Evolutionary conservation across 768 basidiomycete genomes (phyloP).

Genomic region (Suillus hirtellus): DNA sequence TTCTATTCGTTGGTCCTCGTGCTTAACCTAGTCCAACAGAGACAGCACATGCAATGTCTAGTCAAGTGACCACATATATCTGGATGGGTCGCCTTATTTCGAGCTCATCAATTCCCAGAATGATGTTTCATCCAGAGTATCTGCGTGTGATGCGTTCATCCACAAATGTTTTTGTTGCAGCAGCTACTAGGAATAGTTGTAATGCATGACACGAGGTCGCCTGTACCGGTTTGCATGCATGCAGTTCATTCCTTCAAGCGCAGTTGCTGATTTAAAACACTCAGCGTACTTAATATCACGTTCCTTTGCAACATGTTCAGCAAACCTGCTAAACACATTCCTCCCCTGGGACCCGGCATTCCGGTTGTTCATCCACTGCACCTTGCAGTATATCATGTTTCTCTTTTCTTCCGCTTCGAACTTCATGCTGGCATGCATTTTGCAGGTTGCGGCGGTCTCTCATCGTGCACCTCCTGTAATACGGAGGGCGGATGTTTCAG

Average conservation of each 20-base stretch:
- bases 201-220: not conserved
- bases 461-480: not conserved
- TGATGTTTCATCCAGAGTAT: not conserved
- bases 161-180: not conserved
- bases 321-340: not conserved
- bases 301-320: not conserved
- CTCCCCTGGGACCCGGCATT: not conserved
- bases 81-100: not conserved
- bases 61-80: not conserved
- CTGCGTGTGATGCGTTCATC: not conserved
- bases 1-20: not conserved
- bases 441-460: conserved; percentile 12
- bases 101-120: not conserved
- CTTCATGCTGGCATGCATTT: not conserved
- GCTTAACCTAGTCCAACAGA: not conserved
- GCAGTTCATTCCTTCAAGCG: not conserved
- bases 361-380: not conserved
- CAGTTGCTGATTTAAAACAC: not conserved
- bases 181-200: not conserved
- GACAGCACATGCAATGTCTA: not conserved
- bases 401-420: not conserved
- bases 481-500: conserved; percentile 10
- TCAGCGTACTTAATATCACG: not conserved
- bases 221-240: not conserved
- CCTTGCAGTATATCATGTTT: conserved; percentile 1